phyloP scores from a whole-genome alignment of 495 filamentous ascomycete species.

The Aspergillus coremiiformis region DNA sequence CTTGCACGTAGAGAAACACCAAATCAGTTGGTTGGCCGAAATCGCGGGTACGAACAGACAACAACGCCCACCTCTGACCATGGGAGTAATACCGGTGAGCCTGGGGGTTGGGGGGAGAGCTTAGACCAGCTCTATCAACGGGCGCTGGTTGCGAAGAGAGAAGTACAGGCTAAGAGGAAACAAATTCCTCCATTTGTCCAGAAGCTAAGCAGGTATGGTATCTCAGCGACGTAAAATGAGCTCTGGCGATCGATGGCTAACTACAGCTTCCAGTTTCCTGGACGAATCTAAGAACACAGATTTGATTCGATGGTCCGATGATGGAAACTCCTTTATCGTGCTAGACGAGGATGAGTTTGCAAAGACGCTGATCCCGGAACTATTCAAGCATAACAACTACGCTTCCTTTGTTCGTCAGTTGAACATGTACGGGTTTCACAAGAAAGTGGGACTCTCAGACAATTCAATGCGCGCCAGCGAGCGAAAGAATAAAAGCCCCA shows the following conservation, averaged over 20 bases:
- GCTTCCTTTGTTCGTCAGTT: slow-evolving; percentile 96
- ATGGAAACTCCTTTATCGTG: slow-evolving; percentile 93
- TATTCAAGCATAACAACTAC: slow-evolving; percentile 99
- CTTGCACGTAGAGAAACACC: slow-evolving; percentile 54
- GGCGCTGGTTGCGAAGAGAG: slow-evolving; percentile 69
- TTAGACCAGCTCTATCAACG: slow-evolving; percentile 69
- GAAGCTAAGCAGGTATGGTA: slow-evolving; percentile 86
- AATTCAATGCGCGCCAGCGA: slow-evolving; percentile 97
- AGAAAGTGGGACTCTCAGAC: slow-evolving; percentile 92
- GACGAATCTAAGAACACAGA: slow-evolving; percentile 88
- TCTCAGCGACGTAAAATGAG: not conserved
- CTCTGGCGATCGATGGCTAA: slow-evolving; percentile 16
- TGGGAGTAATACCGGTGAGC: slow-evolving; percentile 26
- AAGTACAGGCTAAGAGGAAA: slow-evolving; percentile 78
- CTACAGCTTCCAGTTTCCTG: slow-evolving; percentile 60
- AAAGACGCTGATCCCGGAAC: slow-evolving; percentile 89
- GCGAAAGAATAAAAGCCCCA: slow-evolving; percentile 92
- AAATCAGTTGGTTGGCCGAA: slow-evolving; percentile 53
- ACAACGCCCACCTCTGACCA: slow-evolving; percentile 45
- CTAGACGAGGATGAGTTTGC: slow-evolving; percentile 98
- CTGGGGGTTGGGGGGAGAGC: slow-evolving; percentile 56
- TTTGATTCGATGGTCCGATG: slow-evolving; percentile 94
- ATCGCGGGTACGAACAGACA: slow-evolving; percentile 38
- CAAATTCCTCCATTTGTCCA: slow-evolving; percentile 97
- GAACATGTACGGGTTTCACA: slow-evolving; percentile 99